Conservation (phyloP, 768 basidiomycete genomes). For the Tylopilus felleus region DNA sequence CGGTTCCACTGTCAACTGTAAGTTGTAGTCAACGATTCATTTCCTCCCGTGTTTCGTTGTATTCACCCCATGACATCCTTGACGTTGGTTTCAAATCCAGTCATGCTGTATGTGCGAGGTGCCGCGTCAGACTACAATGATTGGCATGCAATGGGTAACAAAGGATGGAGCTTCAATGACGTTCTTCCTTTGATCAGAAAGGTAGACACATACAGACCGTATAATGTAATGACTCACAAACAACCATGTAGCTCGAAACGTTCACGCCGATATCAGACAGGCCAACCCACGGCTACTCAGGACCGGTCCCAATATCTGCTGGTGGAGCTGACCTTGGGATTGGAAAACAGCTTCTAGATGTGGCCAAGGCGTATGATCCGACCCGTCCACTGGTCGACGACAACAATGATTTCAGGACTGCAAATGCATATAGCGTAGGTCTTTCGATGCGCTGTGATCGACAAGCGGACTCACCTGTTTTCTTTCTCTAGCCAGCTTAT, state of each 20-base stretch:
- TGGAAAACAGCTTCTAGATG: constrained; percentile 45
- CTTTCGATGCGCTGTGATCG: background rate
- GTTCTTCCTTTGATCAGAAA: constrained; percentile 58
- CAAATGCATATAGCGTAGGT: constrained; percentile 26
- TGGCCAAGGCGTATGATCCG: constrained; percentile 46
- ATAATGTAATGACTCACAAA: no score
- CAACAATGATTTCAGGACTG: constrained; percentile 39
- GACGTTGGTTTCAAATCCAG: no score
- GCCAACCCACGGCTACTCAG: constrained; percentile 34
- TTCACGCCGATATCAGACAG: constrained; percentile 33
- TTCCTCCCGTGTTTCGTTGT: no score
- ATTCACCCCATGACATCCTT: no score
- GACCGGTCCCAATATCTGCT: constrained; percentile 27
- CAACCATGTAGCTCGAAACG: constrained; percentile 30
- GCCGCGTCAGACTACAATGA: constrained; percentile 64
- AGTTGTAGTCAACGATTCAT: constrained; percentile 6
- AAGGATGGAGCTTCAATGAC: constrained; percentile 58
- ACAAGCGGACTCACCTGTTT: background rate
- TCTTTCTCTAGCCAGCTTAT: constrained; percentile 10
- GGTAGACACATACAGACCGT: constrained; percentile 28
- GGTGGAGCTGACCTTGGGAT: constrained; percentile 1
- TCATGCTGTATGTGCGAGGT: constrained; percentile 55
- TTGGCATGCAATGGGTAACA: constrained; percentile 48
- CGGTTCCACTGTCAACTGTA: constrained; percentile 61
- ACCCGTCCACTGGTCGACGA: constrained; percentile 44